phyloP scores from a whole-genome alignment of 2,329 filamentous ascomycete species.

The Scedosporium apiospermum region DNA sequence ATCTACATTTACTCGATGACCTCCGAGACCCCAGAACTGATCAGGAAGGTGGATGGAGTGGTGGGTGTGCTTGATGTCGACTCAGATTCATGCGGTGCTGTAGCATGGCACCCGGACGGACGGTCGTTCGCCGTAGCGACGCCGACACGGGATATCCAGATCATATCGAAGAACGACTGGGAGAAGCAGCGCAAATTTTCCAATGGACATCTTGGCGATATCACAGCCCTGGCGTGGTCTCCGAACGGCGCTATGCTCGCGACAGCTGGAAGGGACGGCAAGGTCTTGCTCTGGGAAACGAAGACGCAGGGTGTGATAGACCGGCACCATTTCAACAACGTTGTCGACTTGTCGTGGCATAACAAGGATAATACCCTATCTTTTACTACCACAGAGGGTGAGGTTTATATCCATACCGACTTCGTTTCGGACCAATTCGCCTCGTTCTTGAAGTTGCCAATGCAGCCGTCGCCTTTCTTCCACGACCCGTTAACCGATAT shows the following conservation, averaged over 20 bases:
- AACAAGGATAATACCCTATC: slow-evolving; percentile 79
- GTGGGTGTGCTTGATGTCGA: slow-evolving; percentile 73
- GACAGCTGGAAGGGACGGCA: slow-evolving; percentile 57
- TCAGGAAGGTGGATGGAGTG: slow-evolving; percentile 77
- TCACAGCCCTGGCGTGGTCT: slow-evolving; percentile 86
- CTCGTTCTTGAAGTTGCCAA: slow-evolving; percentile 44
- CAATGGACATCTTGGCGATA: slow-evolving; percentile 70
- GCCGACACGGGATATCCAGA: slow-evolving; percentile 70
- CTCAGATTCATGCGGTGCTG: slow-evolving; percentile 62
- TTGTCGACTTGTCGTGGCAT: slow-evolving; percentile 85
- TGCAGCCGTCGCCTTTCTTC: slow-evolving; percentile 75
- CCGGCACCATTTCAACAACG: slow-evolving; percentile 69
- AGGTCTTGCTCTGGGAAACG: slow-evolving; percentile 77
- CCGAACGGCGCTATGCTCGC: slow-evolving; percentile 86
- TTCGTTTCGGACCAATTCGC: slow-evolving; percentile 52
- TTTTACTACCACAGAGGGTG: slow-evolving; percentile 86
- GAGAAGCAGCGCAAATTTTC: slow-evolving; percentile 73
- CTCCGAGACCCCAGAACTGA: slow-evolving; percentile 67
- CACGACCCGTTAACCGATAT: slow-evolving; percentile 68
- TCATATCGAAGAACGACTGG: slow-evolving; percentile 85
- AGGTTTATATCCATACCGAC: slow-evolving; percentile 81
- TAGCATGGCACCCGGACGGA: slow-evolving; percentile 90
- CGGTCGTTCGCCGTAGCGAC: slow-evolving; percentile 82
- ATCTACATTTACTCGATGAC: slow-evolving; percentile 84
- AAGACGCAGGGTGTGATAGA: slow-evolving; percentile 76